Base-by-base conservation (phyloP, 768 basidiomycete genomes). In the Auricularia auricula-judae region DNA sequence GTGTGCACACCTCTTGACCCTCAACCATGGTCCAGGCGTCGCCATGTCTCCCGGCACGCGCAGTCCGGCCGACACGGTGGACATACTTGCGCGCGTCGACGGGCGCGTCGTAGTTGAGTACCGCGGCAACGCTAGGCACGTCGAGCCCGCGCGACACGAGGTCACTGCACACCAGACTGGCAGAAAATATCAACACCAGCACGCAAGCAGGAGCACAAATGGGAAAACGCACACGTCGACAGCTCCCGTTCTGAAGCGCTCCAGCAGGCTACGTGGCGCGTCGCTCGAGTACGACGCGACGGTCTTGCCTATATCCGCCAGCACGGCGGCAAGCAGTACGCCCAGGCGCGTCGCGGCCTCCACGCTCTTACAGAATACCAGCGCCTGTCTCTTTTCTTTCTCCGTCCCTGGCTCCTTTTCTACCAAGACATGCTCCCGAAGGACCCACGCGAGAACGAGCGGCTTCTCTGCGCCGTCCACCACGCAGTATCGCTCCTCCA, bases 61-160 rank as follows among this genome's bases (percentile, higher is more conserved):
- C 97, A 4, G 97, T 98, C 54, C 97, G 82, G 23, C 97, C 97
- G 8, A 95, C 96, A 63, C 97, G 88, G 74, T 99, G 97, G 11
- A 99, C 91, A 71, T 99, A 99, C 74, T 98, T 98, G 62, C 93
- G 84, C 84, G 98, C 94, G 73, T 98, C 97, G n/a, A 97, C 82
- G 8, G 97, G 95, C 2, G 85, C 87, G 72, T 99, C 97, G 73
- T 99, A 98, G 71, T 88, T 94, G 59, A 99, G 84, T 36, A 99
- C 96, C 74, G 97, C 91, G 2, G 87, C 84, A 39, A 98, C 92
- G 67, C 92, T 86, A 65, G 86, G 89, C 65, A 99, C 90, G 71
- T 98, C 96, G 66, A 98, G 93, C 11, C 97, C 97, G 65, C 97
- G 86, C 2, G 96, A 91, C 65, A 98, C 90, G 10, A 99, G 79